phyloP scores from a whole-genome alignment of 768 basidiomycete genomes.

The Erythrobasidium yunnanense region DNA sequence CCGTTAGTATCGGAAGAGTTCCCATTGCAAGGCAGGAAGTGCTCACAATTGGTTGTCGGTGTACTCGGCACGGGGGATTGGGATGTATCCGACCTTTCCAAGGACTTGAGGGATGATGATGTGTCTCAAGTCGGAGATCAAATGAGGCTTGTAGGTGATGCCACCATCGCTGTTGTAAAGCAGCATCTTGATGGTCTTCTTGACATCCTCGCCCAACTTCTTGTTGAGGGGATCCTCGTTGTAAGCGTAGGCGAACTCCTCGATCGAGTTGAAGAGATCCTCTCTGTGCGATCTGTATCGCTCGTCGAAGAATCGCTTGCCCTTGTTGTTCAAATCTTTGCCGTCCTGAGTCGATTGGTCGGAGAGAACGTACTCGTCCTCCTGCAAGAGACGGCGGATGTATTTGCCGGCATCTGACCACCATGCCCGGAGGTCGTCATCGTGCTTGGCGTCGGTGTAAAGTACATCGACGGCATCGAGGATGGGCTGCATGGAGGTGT shows the following conservation, averaged over 20 bases:
- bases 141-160: constrained; percentile 72
- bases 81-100: constrained; percentile 58
- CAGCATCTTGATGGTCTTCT: constrained; percentile 58
- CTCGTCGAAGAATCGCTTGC: constrained; percentile 61
- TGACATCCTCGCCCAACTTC: constrained; percentile 60
- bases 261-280: constrained; percentile 57
- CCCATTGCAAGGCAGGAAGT: too few relatives aligned
- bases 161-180: constrained; percentile 70
- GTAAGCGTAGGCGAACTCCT: constrained; percentile 73
- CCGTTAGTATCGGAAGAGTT: too few relatives aligned
- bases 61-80: constrained; percentile 89
- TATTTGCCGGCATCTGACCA: constrained; percentile 35
- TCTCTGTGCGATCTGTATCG: constrained; percentile 72
- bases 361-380: constrained; percentile 59
- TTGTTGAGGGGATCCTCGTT: constrained; percentile 60
- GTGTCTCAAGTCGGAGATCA: constrained; percentile 74
- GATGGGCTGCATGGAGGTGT: constrained; percentile 55
- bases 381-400: constrained; percentile 36
- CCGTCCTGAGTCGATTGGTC: constrained; percentile 61
- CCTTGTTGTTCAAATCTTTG: constrained; percentile 54
- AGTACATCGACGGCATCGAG: constrained; percentile 61
- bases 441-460: constrained; percentile 61
- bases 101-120: constrained; percentile 72
- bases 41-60: constrained; percentile 70
- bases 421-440: constrained; percentile 52